Evolutionary conservation across 495 filamentous ascomycete genomes (phyloP).

Genomic region (Aspergillus sclerotiicarbonarius): DNA sequence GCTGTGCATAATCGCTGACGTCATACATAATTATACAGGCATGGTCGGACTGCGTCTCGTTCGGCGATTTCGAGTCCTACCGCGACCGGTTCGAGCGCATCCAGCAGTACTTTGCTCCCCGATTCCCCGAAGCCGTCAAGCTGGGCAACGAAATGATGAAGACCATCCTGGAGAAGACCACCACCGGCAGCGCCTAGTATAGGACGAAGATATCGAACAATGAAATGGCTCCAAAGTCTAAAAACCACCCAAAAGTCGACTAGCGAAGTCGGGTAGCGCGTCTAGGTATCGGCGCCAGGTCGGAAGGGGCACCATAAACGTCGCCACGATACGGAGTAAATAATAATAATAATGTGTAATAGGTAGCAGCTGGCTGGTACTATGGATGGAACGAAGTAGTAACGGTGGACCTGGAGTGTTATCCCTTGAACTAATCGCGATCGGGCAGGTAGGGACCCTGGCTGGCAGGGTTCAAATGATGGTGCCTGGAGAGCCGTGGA

Average conservation of each 20-base stretch:
- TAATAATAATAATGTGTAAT: background rate
- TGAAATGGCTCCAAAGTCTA: background rate
- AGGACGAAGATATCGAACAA: background rate
- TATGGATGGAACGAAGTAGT: background rate
- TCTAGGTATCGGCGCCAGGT: background rate
- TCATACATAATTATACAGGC: conserved; percentile 46
- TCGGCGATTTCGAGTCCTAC: conserved; percentile 90
- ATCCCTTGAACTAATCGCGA: background rate
- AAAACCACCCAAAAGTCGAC: background rate
- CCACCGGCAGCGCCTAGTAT: conserved; percentile 10
- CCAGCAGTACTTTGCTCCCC: conserved; percentile 83
- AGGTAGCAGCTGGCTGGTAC: background rate
- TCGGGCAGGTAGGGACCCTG: background rate
- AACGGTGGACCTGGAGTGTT: background rate
- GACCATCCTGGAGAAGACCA: conserved; percentile 83
- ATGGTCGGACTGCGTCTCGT: conserved; percentile 89
- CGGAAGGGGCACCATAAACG: background rate
- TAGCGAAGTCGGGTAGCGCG: background rate
- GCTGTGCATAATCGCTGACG: conserved; percentile 4
- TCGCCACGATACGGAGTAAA: background rate
- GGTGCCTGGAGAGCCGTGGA: background rate
- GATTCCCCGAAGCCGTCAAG: conserved; percentile 79
- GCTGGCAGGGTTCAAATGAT: background rate
- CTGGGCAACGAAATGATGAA: conserved; percentile 97
- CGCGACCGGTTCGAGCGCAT: conserved; percentile 83